Evolutionary conservation across 257 asterid genomes (phyloP).

Genomic region (Petunia axillaris): DNA sequence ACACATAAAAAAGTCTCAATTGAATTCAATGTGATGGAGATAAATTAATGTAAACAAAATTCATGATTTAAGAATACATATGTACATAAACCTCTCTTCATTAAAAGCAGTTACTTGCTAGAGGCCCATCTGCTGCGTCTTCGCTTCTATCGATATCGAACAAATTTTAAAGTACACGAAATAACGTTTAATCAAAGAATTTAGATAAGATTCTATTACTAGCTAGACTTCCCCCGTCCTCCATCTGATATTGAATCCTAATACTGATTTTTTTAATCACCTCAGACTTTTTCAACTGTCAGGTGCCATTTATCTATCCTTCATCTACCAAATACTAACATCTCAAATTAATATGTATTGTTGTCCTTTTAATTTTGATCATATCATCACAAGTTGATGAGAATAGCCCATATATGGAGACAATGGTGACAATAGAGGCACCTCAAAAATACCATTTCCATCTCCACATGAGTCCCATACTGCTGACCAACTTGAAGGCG

Average conservation of each 20-base stretch:
- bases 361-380: background rate
- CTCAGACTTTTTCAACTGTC: constrained; percentile 46
- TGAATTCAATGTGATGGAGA: too few species aligned
- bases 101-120: background rate
- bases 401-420: constrained; percentile 44
- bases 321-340: background rate
- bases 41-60: too few species aligned
- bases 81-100: background rate
- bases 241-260: background rate
- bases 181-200: background rate
- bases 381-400: constrained; percentile 42
- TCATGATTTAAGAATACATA: background rate
- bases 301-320: constrained; percentile 40
- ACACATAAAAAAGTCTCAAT: too few species aligned
- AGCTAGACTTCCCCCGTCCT: background rate
- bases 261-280: constrained; percentile 32
- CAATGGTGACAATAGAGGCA: constrained; percentile 78
- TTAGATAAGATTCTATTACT: background rate
- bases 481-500: constrained; percentile 87
- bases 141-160: constrained; percentile 14
- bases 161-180: background rate
- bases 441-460: constrained; percentile 77
- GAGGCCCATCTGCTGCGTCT: background rate
- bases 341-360: background rate
- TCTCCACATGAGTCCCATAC: constrained; percentile 74